Evolutionary conservation across 2,329 filamentous ascomycete species (phyloP), one percentile per base, ranked within the genome.

Genomic region (Lanzia echinophila): DNA sequence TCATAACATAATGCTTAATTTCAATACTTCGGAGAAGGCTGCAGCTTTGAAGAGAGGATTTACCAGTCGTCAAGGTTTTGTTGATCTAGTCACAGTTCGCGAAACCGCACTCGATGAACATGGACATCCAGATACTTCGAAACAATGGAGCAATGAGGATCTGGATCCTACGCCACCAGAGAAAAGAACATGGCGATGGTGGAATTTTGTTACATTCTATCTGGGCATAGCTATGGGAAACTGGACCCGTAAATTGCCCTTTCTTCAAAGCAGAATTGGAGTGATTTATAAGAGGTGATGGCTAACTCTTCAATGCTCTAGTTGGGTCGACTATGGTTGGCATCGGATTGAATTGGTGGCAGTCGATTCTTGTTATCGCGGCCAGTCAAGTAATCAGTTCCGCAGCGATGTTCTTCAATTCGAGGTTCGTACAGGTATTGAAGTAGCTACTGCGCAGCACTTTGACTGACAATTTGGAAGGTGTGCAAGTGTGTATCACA

Each of bases 331-430:
- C 65, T 17, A 69, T 72, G 69, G 60, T 72, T 47, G 72, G 71
- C 17, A 70, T 73, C 45, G 72, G 72, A 4, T 63, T 75, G 41
- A 73, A 70, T 59, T 75, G 72, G 72, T 74, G 72, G 71, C 69
- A 73, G 59, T 58, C 67, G 24, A 72, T 73, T 48, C 39, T 75
- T 10, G 71, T 73, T 42, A 74, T 75, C 56, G 74, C 75, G 57
- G 63, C 70, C 36, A 71, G 69, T 33, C 71, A 73, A 55, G 31
- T 70, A 47, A 72, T 75, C 58, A 69, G 66, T 7, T 72, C 70
- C 11, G 59, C 73, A 39, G 71, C 71, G 45, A 73, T 73, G 68
- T 69, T 70, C 52, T 71, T 74, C 64, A 75, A 75, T 62, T 71
- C 70, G 15, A 67, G 72, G 42, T 70, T 44, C 15, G 41, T 44